These are phyloP conservation scores for Echites panduratus DNA, from an alignment of 257 asterid species.

Conservation along the genomic window DNA sequence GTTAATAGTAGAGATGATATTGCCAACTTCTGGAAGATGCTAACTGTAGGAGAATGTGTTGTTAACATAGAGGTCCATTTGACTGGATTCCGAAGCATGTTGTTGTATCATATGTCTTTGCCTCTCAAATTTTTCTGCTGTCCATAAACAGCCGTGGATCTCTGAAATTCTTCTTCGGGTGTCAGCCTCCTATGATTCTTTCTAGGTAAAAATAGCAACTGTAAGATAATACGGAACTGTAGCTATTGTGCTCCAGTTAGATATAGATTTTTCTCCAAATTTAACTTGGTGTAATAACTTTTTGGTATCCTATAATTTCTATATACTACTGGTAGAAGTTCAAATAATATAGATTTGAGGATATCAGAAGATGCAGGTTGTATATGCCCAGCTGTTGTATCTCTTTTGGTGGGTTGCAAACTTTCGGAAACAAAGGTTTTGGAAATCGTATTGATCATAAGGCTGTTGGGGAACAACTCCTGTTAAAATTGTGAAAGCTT, in stretches of 20 bases:
- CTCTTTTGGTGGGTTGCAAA: no score
- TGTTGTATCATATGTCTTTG: not conserved
- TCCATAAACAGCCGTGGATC: not conserved
- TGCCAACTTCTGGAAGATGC: not conserved
- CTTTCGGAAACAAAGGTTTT: not conserved
- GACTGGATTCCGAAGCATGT: not conserved
- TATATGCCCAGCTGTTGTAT: no score
- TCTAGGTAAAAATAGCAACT: slow-evolving; percentile 1
- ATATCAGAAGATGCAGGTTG: not conserved
- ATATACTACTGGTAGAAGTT: not conserved
- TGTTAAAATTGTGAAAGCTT: no score
- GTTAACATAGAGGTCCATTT: not conserved
- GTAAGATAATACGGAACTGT: not conserved
- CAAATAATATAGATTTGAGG: not conserved
- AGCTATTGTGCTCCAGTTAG: not conserved
- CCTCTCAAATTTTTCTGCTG: slow-evolving; percentile 1
- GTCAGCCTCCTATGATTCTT: not conserved
- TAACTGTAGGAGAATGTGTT: slow-evolving; percentile 4
- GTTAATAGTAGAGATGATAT: slow-evolving; percentile 1
- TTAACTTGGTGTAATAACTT: not conserved
- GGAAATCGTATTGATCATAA: not conserved
- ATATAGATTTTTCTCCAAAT: not conserved
- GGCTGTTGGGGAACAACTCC: not conserved
- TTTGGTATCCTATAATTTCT: not conserved
- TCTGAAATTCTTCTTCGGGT: not conserved